Percentiles rank a stretch among this genome's conserved stretches.
Conservation (phyloP, 139 green algal species). For the Spirogloea muscicola region DNA sequence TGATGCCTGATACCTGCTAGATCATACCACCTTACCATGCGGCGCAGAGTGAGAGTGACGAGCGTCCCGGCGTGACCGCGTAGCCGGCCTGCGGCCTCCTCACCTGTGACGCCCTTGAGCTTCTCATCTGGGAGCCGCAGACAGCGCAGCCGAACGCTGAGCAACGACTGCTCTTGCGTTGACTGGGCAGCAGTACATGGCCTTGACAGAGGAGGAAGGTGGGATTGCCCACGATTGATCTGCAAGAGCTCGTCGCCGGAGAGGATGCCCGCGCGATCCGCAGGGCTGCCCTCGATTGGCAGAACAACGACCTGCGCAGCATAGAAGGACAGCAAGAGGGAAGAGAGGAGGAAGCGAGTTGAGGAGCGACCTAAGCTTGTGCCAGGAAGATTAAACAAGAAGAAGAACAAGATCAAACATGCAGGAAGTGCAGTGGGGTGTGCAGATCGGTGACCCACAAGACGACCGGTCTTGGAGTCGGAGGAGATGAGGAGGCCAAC, state of each 20-base stretch:
- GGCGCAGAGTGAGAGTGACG: slow-evolving; percentile 60
- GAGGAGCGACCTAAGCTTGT: not conserved
- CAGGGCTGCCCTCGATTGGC: slow-evolving; percentile 78
- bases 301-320: slow-evolving; percentile 63
- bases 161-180: too few relatives aligned
- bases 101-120: slow-evolving; percentile 41
- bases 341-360: not conserved
- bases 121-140: not conserved
- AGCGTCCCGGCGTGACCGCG: slow-evolving; percentile 66
- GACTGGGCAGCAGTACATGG: too few relatives aligned
- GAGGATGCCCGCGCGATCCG: slow-evolving; percentile 74
- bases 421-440: too few relatives aligned
- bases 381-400: not conserved
- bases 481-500: slow-evolving; percentile 88
- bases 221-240: slow-evolving; percentile 33
- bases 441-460: slow-evolving; percentile 59
- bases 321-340: not conserved
- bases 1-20: too few relatives aligned
- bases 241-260: slow-evolving; percentile 68
- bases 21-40: too few relatives aligned
- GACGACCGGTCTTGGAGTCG: slow-evolving; percentile 54
- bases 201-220: not conserved
- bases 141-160: too few relatives aligned
- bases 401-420: too few relatives aligned
- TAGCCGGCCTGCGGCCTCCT: slow-evolving; percentile 69